phyloP scores from a whole-genome alignment of 495 filamentous ascomycete genomes.

The Podospora pseudoanserina region DNA sequence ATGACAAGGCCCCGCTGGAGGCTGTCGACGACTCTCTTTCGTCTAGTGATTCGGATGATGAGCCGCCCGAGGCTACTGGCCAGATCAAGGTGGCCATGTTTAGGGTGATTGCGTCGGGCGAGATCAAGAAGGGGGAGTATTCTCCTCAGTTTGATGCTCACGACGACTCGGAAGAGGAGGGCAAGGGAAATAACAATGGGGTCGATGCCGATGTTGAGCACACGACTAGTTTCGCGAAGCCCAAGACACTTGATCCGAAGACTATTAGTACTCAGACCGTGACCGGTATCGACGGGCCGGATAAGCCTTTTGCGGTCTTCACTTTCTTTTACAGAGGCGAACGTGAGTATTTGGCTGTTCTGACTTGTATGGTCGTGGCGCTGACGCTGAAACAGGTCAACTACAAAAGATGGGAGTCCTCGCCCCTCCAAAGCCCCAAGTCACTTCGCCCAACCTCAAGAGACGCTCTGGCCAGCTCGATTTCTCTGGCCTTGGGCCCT shows the following conservation, averaged over 20 bases:
- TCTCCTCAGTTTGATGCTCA: constrained; percentile 97
- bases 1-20: constrained; percentile 68
- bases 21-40: constrained; percentile 68
- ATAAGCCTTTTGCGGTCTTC: constrained; percentile 93
- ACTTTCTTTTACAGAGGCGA: constrained; percentile 98
- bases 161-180: constrained; percentile 70
- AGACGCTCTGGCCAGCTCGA: constrained; percentile 74
- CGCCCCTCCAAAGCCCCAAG: constrained; percentile 55
- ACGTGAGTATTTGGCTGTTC: constrained; percentile 53
- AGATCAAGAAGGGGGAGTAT: constrained; percentile 96
- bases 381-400: constrained; percentile 60
- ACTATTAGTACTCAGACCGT: constrained; percentile 97
- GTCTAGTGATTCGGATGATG: constrained; percentile 86
- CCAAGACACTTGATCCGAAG: constrained; percentile 94
- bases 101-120: constrained; percentile 89
- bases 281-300: constrained; percentile 93
- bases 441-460: constrained; percentile 58
- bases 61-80: constrained; percentile 86
- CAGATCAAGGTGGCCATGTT: constrained; percentile 99
- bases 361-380: neutral
- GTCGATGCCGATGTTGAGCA: constrained; percentile 78
- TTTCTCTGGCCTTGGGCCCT: constrained; percentile 77
- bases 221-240: constrained; percentile 97
- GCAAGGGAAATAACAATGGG: constrained; percentile 38
- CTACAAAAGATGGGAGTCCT: constrained; percentile 90